Conservation (phyloP, 2,329 filamentous ascomycete species). For the Erysiphe neolycopersici region DNA sequence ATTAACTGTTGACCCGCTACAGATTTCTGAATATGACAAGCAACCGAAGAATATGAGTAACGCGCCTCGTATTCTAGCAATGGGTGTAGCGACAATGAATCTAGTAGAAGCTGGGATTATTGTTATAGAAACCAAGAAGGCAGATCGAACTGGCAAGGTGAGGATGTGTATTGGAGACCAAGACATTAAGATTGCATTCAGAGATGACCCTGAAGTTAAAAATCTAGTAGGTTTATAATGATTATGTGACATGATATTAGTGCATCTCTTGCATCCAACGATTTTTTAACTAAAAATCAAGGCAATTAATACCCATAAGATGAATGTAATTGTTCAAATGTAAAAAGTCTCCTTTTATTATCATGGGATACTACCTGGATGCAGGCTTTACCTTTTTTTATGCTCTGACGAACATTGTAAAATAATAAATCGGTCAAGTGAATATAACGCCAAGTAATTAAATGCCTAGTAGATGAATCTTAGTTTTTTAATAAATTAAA, state of each 20-base stretch:
- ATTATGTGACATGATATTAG: slow-evolving; percentile 1
- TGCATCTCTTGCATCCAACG: background rate
- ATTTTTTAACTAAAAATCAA: too few relatives aligned
- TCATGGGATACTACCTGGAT: too few relatives aligned
- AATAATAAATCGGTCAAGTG: too few relatives aligned
- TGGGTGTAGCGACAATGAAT: slow-evolving; percentile 53
- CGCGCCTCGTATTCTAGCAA: slow-evolving; percentile 24
- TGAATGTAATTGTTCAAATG: too few relatives aligned
- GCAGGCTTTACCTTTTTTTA: too few relatives aligned
- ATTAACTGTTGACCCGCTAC: slow-evolving; percentile 3
- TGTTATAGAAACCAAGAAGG: slow-evolving; percentile 52
- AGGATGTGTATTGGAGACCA: slow-evolving; percentile 70
- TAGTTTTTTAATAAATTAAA: slow-evolving; percentile 19
- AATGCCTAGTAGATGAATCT: too few relatives aligned
- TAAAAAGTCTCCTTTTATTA: background rate
- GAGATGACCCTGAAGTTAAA: slow-evolving; percentile 68
- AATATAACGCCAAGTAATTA: too few relatives aligned
- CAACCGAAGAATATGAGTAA: background rate
- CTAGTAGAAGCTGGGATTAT: slow-evolving; percentile 72
- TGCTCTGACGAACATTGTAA: too few relatives aligned
- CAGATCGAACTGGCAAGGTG: slow-evolving; percentile 70
- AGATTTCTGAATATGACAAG: background rate
- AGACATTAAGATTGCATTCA: slow-evolving; percentile 66
- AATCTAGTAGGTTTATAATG: slow-evolving; percentile 16
- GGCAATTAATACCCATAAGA: too few relatives aligned